phyloP scores from a whole-genome alignment of 2,329 filamentous ascomycete genomes.

The Penicillium vulpinum region DNA sequence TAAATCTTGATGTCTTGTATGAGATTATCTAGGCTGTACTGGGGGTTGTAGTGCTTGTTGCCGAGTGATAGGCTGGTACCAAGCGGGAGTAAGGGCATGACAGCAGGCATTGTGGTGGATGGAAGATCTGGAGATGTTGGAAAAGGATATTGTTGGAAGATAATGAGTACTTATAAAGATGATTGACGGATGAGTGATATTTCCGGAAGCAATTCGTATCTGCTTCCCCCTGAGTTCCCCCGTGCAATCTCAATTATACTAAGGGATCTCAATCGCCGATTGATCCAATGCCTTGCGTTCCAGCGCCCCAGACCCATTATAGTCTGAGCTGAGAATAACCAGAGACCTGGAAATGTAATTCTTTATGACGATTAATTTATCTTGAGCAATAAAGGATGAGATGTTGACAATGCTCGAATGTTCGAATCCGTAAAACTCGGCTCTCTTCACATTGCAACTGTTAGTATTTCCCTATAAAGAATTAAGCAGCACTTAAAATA shows the following conservation, averaged over 20 bases:
- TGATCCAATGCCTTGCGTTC: slow-evolving; percentile 8
- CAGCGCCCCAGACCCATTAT: slow-evolving; percentile 1
- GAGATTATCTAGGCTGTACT: slow-evolving; percentile 26
- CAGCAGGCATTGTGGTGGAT: slow-evolving; percentile 17
- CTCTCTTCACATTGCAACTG: neutral
- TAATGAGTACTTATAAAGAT: neutral
- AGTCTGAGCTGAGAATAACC: neutral
- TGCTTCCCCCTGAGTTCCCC: neutral
- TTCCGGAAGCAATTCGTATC: neutral
- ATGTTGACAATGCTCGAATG: neutral
- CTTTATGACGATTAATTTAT: neutral
- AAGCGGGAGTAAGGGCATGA: slow-evolving; percentile 14
- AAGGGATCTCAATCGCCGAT: slow-evolving; percentile 21
- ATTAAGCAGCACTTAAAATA: neutral
- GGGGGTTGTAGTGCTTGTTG: slow-evolving; percentile 21
- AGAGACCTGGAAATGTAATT: neutral
- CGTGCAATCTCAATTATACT: slow-evolving; percentile 1
- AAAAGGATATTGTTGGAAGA: neutral
- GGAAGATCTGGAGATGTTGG: neutral
- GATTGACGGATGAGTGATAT: neutral
- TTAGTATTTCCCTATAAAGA: neutral
- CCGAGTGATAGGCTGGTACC: slow-evolving; percentile 14
- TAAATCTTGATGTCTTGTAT: slow-evolving; percentile 32
- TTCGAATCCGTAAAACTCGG: neutral
- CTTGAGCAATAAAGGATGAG: neutral